Evolutionary conservation across 768 basidiomycete genomes (phyloP).

Genomic region (Boletus fagicola): DNA sequence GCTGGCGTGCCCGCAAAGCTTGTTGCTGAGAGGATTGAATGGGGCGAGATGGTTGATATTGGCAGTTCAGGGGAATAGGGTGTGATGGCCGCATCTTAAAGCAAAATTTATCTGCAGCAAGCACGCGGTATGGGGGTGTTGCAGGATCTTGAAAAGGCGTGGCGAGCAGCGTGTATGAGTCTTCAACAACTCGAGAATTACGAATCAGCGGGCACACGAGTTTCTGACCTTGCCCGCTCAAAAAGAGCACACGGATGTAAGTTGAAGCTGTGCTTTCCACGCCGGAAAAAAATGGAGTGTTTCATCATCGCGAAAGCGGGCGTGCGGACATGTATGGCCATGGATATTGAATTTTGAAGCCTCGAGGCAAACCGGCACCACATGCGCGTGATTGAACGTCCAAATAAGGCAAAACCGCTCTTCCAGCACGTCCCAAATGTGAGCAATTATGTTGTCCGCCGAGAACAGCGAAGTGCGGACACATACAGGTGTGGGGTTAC

Average conservation of each 20-base stretch:
- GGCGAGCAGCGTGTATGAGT: conserved; percentile 26
- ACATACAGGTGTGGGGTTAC: background rate
- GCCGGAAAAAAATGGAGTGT: conserved; percentile 6
- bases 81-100: conserved; percentile 32
- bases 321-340: background rate
- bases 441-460: background rate
- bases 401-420: conserved; percentile 5
- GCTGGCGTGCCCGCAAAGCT: conserved; percentile 26
- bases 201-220: conserved; percentile 29
- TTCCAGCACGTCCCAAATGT: background rate
- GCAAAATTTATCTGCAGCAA: conserved; percentile 16
- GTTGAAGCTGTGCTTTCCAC: conserved; percentile 22
- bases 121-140: conserved; percentile 33
- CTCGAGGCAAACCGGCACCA: conserved; percentile 26
- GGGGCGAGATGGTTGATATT: conserved; percentile 25
- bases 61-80: conserved; percentile 22
- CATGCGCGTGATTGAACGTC: conserved; percentile 1
- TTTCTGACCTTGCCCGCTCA: conserved; percentile 20
- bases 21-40: conserved; percentile 21
- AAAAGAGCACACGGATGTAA: conserved; percentile 21
- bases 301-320: conserved; percentile 14
- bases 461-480: too few relatives aligned
- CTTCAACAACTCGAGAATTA: conserved; percentile 10
- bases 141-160: conserved; percentile 29
- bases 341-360: background rate